Evolutionary conservation across 371 early-diverging fungal genomes (phyloP), one percentile per base, ranked within the genome.

Genomic region (Saksenaea oblongispora): DNA sequence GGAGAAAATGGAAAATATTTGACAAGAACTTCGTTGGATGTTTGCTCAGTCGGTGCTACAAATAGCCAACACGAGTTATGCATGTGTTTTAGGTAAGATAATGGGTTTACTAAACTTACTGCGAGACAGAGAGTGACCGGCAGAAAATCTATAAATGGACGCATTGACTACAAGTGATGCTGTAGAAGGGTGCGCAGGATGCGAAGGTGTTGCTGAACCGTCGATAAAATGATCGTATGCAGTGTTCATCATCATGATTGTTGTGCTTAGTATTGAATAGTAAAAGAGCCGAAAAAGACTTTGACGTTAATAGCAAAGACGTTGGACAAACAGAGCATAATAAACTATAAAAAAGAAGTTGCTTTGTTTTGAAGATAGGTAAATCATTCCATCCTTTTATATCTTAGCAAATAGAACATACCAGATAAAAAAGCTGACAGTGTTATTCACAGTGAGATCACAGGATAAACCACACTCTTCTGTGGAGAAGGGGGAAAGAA

Each of bases 271-370:
- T 47, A 47, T 18, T 22, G 51, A 47, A 22, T 22, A 47, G 22
- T 47, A 47, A 10, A 22, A 47, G 17, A 47, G 51, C 51, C 51
- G 51, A 47, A 22, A 10, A 22, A 47, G 51, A 47, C 51, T 47
- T 47, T 47, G 24, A 22, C 22, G 51, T 22, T 47, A 47, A 22
- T 47, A 47, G 22, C 51, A 47, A 22, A 22, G 27, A 10, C 22
- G 51, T 47, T 47, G 51, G 51, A 24, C n/a, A 18, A 47, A 22
- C 51, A 47, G 51, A 47, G 51, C 51, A 47, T 47, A 47, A 47
- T 47, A n/a, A 22, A 22, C 51, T 47, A 22, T 22, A 47, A 22
- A 47, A 22, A 47, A 22, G 22, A 22, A 22, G 9, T 47, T 10
- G n/a, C 4, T 22, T 47, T 47, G 51, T 47, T 47, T 18, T 26